Base-by-base conservation (phyloP, 169 alveolate species). In the Neospora caninum region DNA sequence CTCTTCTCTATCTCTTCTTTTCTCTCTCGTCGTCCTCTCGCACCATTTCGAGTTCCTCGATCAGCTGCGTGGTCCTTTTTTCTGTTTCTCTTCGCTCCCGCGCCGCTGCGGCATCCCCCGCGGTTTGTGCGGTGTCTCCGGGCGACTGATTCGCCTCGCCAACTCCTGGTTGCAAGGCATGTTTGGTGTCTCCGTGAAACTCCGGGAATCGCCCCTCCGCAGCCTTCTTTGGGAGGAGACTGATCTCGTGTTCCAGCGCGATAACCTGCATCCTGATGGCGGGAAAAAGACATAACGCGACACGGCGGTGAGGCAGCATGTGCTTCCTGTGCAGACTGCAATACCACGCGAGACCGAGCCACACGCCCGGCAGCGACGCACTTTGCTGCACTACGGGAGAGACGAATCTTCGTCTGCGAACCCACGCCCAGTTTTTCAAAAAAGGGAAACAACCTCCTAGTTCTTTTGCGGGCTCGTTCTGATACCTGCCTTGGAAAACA, bases 181-280 rank as follows among this genome's bases (percentile, higher is more conserved):
- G 18, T 27, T 64, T 64, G 18, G 73, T 18, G n/a, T 18, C 73
- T 27, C 27, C 73, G n/a, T 64, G n/a, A 18, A 20, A 64, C 86
- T 4, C 43, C 13, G 41, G 69, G 39, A 41, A 49, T 4, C 13
- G 22, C 22, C 58, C 22, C 58, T 49, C 58, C 13, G 22, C 58
- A 49, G 58, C 22, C 58, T 4, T 7, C 58, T 18, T 20, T 16
- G 39, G 86, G 13, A 13, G 45, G 43, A 10, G 18, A n/a, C 49
- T 42, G 89, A 82, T 39, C 41, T 82, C 89, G 34, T 82, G 89
- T 67, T 82, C 89, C 58, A 82, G 64, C n/a, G 89, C 89, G 13
- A 82, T 0, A 4, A 82, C 67, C 38, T 43, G 89, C 89, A 82
- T 82, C 10, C 89, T 82, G 84, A 41, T 22, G 58, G 58, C 13